Evolutionary conservation across 306 rosid genomes (phyloP).

Genomic region (Luffa acutangula): DNA sequence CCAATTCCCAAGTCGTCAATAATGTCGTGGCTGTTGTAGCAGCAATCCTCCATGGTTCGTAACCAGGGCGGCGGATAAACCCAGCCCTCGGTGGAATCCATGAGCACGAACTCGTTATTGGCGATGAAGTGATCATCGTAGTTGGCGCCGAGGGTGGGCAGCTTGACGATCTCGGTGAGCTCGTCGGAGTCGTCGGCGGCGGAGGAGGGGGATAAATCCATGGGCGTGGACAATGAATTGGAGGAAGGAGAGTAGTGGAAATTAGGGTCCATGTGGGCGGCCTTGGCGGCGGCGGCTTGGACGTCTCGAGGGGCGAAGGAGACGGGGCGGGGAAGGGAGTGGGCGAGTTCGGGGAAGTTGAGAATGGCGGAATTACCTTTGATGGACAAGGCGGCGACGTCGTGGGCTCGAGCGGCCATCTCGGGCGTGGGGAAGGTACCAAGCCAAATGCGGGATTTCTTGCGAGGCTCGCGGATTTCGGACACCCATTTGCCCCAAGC

Average conservation of each 20-base stretch:
- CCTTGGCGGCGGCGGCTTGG: slow-evolving; percentile 57
- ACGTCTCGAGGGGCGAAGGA: slow-evolving; percentile 50
- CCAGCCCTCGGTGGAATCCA: slow-evolving; percentile 35
- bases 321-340: slow-evolving; percentile 44
- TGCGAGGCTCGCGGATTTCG: slow-evolving; percentile 57
- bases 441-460: slow-evolving; percentile 71
- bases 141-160: slow-evolving; percentile 28
- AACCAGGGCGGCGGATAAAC: slow-evolving; percentile 36
- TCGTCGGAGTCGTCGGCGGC: slow-evolving; percentile 25
- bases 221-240: neutral
- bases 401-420: slow-evolving; percentile 72
- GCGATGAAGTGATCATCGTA: slow-evolving; percentile 3
- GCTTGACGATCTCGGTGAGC: slow-evolving; percentile 31
- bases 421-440: slow-evolving; percentile 55
- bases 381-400: slow-evolving; percentile 54
- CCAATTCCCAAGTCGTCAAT: slow-evolving; percentile 8
- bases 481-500: slow-evolving; percentile 76
- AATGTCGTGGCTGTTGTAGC: neutral
- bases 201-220: slow-evolving; percentile 19
- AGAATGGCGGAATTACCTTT: slow-evolving; percentile 52
- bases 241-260: neutral
- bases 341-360: slow-evolving; percentile 42
- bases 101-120: slow-evolving; percentile 35
- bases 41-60: slow-evolving; percentile 24
- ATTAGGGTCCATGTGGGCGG: slow-evolving; percentile 38